Evolutionary conservation across 768 basidiomycete species (phyloP).

Genomic region (Kondoa subrosea): DNA sequence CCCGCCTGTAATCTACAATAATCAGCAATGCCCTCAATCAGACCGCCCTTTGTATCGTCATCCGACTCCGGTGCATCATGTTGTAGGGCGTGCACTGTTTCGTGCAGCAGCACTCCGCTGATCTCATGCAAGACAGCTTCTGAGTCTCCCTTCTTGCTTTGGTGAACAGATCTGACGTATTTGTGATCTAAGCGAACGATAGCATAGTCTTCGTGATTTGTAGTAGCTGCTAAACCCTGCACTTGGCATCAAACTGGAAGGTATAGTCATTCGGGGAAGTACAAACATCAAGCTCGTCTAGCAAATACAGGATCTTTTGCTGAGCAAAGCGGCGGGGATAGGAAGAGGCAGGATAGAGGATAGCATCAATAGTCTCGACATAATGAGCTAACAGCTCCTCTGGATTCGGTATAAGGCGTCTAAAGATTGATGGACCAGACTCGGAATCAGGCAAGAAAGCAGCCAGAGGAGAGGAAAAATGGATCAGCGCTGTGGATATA

Average conservation of each 20-base stretch:
- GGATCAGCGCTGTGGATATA: neutral
- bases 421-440: neutral
- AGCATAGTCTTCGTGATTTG: neutral
- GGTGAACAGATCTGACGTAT: neutral
- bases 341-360: neutral
- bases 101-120: slow-evolving; percentile 1
- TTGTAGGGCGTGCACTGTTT: slow-evolving; percentile 2
- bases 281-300: slow-evolving; percentile 2
- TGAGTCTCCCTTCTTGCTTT: neutral
- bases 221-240: neutral
- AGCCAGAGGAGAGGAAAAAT: neutral
- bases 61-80: slow-evolving; percentile 2
- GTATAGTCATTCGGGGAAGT: neutral
- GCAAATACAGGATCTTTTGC: neutral
- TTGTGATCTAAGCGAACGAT: neutral
- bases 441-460: neutral
- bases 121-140: slow-evolving; percentile 1
- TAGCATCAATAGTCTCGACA: neutral
- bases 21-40: slow-evolving; percentile 9
- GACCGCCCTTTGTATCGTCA: neutral
- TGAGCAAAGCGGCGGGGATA: neutral
- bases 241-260: neutral
- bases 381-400: neutral
- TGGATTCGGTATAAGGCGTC: neutral
- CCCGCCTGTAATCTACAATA: neutral